Conservation (phyloP, 768 basidiomycete genomes). For the Daedaleopsis nitida region DNA sequence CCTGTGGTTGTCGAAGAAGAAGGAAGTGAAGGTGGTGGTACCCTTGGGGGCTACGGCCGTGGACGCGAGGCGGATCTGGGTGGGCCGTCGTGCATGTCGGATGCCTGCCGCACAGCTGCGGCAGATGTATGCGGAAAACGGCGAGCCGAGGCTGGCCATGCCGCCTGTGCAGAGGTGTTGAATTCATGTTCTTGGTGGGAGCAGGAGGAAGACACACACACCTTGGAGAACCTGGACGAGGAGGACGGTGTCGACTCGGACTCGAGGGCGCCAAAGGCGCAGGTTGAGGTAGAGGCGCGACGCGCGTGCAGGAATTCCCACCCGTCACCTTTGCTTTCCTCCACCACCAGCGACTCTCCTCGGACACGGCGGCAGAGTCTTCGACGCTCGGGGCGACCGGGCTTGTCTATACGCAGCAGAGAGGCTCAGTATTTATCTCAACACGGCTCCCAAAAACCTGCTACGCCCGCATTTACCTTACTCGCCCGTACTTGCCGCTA, state of each 20-base stretch:
- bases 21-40: conserved; percentile 47
- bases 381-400: conserved; percentile 9
- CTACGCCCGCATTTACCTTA: conserved; percentile 1
- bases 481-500: conserved; percentile 7
- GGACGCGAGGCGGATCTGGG: conserved; percentile 17
- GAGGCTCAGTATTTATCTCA: conserved; percentile 17
- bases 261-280: not conserved
- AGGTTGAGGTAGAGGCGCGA: no score
- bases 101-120: conserved; percentile 14
- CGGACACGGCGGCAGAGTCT: conserved; percentile 10
- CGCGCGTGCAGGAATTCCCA: no score
- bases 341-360: conserved; percentile 9
- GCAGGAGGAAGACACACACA: not conserved
- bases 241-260: not conserved
- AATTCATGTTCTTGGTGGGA: not conserved
- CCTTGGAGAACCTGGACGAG: not conserved
- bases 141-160: conserved; percentile 2
- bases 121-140: conserved; percentile 11
- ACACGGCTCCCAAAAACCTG: not conserved
- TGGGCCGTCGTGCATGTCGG: conserved; percentile 6
- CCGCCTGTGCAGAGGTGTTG: not conserved
- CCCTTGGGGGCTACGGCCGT: conserved; percentile 18
- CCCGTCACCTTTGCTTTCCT: conserved; percentile 7
- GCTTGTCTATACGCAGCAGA: conserved; percentile 14
- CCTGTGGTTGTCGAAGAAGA: conserved; percentile 64